These are phyloP conservation scores for Teratosphaeria pseudoeucalypti DNA, from an alignment of 2,329 filamentous ascomycete genomes.

Conservation along the genomic window DNA sequence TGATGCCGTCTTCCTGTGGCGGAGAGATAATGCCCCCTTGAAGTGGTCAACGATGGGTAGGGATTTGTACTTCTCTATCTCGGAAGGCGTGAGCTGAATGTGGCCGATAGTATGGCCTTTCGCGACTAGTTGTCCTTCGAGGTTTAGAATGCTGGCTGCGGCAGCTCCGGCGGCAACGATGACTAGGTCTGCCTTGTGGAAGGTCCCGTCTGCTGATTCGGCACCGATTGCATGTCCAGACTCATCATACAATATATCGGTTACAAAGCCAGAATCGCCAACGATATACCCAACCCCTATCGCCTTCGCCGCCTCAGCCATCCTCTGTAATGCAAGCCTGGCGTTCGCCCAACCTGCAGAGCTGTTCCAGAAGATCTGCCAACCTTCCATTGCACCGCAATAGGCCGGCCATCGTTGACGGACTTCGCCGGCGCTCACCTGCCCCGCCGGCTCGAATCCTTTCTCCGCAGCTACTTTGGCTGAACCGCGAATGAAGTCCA, in stretches of 20 bases:
- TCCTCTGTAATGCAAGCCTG: constrained; percentile 7
- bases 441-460: constrained; percentile 4
- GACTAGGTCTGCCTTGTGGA: constrained; percentile 9
- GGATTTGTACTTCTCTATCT: constrained; percentile 17
- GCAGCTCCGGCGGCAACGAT: constrained; percentile 10
- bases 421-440: constrained; percentile 4
- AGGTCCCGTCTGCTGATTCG: constrained; percentile 6
- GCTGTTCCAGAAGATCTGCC: constrained; percentile 16
- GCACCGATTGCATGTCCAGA: constrained; percentile 2
- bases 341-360: constrained; percentile 15
- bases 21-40: constrained; percentile 15
- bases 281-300: constrained; percentile 8
- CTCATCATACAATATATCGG: constrained; percentile 5
- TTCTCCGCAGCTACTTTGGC: constrained; percentile 5
- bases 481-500: constrained; percentile 6
- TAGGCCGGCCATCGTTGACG: constrained; percentile 8
- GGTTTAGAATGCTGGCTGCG: constrained; percentile 9
- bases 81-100: constrained; percentile 18
- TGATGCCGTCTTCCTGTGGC: constrained; percentile 12
- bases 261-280: constrained; percentile 10
- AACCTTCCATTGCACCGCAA: constrained; percentile 8
- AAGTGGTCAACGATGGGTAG: constrained; percentile 19
- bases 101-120: constrained; percentile 19
- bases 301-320: constrained; percentile 6
- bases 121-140: constrained; percentile 14